Conservation (phyloP, 2,329 filamentous ascomycete species). For the Beauveria rudraprayagi region DNA sequence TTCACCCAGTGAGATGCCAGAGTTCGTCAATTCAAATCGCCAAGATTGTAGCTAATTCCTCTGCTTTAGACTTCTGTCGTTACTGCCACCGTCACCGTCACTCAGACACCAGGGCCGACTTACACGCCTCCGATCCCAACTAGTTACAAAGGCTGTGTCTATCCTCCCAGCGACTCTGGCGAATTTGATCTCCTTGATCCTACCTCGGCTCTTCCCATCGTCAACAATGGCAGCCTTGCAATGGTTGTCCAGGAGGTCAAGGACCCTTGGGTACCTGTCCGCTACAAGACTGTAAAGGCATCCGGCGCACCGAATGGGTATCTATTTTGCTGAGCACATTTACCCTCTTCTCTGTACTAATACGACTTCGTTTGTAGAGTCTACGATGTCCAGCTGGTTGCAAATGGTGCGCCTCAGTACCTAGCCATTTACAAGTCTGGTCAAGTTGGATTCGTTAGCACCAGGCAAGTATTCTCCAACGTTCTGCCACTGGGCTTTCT, state of each 20-base stretch:
- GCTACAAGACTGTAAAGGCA: conserved; percentile 4
- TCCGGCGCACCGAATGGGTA: not conserved
- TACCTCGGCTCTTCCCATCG: not conserved
- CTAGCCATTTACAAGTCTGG: conserved; percentile 8
- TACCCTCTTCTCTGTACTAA: not conserved
- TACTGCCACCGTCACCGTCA: conserved; percentile 3
- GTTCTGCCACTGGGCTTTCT: not conserved
- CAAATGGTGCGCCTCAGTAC: not conserved
- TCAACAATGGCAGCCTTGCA: conserved; percentile 1
- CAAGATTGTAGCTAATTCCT: not conserved
- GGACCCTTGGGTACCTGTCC: conserved; percentile 2
- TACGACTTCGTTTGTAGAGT: not conserved
- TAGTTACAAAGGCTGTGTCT: not conserved
- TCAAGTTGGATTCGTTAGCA: conserved; percentile 4
- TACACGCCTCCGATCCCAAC: not conserved
- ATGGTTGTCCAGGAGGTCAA: conserved; percentile 4
- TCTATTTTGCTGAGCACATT: not conserved
- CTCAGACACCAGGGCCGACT: not conserved
- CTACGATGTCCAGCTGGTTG: not conserved
- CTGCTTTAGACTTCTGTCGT: not conserved
- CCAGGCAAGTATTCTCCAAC: not conserved
- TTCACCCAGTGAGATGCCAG: not conserved
- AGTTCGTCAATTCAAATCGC: no score
- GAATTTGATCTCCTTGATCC: not conserved
- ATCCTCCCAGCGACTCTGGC: not conserved